These are phyloP conservation scores for Toxicodendron radicans DNA, from an alignment of 345 rosid genomes.

Conservation along the genomic window DNA sequence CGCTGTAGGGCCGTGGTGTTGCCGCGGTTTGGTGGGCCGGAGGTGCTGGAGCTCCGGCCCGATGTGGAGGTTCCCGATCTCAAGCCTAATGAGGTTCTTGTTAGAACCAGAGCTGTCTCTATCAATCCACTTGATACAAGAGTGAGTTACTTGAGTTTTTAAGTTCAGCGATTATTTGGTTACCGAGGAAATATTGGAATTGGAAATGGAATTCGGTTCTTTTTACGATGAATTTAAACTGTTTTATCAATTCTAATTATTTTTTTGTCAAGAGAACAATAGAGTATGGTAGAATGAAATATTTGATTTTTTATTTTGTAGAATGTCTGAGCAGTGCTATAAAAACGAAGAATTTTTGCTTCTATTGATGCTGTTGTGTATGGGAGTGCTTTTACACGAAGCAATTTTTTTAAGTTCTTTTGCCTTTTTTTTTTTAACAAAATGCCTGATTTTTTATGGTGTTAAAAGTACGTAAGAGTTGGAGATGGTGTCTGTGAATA, in stretches of 20 bases:
- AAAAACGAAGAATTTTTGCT: neutral
- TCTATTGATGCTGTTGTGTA: neutral
- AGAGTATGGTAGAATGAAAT: too few species aligned
- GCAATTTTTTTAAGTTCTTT: too few species aligned
- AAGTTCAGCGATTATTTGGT: conserved; percentile 16
- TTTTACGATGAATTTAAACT: neutral
- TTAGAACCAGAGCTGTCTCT: conserved; percentile 82
- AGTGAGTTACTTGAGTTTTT: conserved; percentile 53
- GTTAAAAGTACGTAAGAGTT: too few species aligned
- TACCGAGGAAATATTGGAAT: conserved; percentile 8
- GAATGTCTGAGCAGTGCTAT: neutral
- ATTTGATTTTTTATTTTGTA: too few species aligned
- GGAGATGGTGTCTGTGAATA: neutral
- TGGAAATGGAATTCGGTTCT: neutral
- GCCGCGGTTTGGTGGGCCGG: conserved; percentile 92
- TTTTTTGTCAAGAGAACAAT: too few species aligned
- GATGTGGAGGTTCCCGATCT: conserved; percentile 77
- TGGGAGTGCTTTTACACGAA: too few species aligned
- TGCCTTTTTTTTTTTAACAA: too few species aligned
- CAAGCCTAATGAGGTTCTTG: conserved; percentile 75
- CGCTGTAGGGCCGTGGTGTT: conserved; percentile 82
- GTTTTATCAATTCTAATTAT: too few species aligned
- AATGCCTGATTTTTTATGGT: too few species aligned
- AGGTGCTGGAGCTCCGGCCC: conserved; percentile 72
- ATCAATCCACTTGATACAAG: conserved; percentile 90